Base-by-base conservation (phyloP, 768 basidiomycete species). In the Podaxis pistillaris region DNA sequence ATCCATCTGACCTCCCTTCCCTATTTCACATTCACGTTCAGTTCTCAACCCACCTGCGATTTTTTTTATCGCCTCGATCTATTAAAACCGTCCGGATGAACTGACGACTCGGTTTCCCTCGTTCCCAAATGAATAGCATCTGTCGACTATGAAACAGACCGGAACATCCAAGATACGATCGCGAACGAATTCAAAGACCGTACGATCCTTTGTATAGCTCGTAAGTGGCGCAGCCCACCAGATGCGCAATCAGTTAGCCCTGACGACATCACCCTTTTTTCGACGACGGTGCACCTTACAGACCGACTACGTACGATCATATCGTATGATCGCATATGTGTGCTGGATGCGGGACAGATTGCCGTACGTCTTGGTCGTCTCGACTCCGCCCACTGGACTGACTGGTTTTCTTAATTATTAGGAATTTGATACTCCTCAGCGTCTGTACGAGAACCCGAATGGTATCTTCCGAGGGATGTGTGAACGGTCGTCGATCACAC, bases 101-200 rank as follows among this genome's bases (percentile, higher is more conserved):
- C 44, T 44, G 5, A 57, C 24, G 56, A 17, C 24, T 46, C 37
- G 41, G 41, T 46, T 57, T 57, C 22, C 13, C 24, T 19, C 49
- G 9, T 44, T 24, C 40, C 13, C 30, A 4, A 19, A 37, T 54
- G 41, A 46, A 53, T 55, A 84, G 91, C 91, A n/a, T 91, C 90
- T 11, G 91, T 94, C 30, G 93, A 94, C 67, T 90, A 88, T 67
- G 93, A 92, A 74, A 96, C 93, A 0, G 95, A 97, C 76, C 78
- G 86, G 62, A 92, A 91, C 72, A 94, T 98, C 63, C 95, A 97
- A 71, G 83, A 90, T 65, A 96, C 95, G 4, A 96, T 98, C 65
- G 83, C 91, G 1, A 79, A 80, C 54, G 89, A 91, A 77, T 98
- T 96, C 78, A 77, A 81, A 49, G 88, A 94, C 72, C 86, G 88